These are phyloP conservation scores for Earliella scabrosa DNA, from an alignment of 1,284 basidiomycete species.

Conservation along the genomic window DNA sequence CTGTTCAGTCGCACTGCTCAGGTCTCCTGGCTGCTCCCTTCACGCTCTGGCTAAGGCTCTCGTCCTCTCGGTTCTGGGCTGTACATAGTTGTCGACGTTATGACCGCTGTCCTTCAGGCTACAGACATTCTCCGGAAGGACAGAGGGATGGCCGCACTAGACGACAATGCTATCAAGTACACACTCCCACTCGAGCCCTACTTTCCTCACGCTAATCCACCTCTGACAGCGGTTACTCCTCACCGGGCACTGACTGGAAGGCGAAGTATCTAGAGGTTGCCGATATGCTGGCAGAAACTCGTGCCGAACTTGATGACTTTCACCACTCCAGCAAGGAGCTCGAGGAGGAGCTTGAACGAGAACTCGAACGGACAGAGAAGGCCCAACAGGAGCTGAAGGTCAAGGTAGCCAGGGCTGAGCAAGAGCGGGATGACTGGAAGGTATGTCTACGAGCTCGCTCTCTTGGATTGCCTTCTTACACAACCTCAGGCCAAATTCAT, in stretches of 20 bases:
- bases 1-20: conserved; percentile 25
- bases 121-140: conserved; percentile 62
- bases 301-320: conserved; percentile 89
- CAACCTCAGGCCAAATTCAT: conserved; percentile 79
- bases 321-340: conserved; percentile 90
- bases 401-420: conserved; percentile 75
- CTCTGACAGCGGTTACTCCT: conserved; percentile 49
- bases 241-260: conserved; percentile 70
- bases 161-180: conserved; percentile 68
- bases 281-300: conserved; percentile 85
- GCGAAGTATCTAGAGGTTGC: conserved; percentile 85
- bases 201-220: conserved; percentile 13
- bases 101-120: conserved; percentile 70
- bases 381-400: conserved; percentile 81
- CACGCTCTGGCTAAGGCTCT: conserved; percentile 24
- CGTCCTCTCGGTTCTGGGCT: conserved; percentile 25
- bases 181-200: conserved; percentile 6
- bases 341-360: conserved; percentile 91
- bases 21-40: conserved; percentile 11
- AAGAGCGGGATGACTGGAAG: conserved; percentile 93
- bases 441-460: conserved; percentile 43
- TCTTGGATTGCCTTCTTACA: conserved; percentile 1
- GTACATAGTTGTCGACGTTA: conserved; percentile 39
- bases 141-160: conserved; percentile 57
- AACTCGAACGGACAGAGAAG: conserved; percentile 87